Percentiles rank a stretch among this genome's conserved stretches.
These are phyloP conservation scores for Melocanna baccifera DNA, from an alignment of 176 grass and related monocot genomes.

Conservation along the genomic window DNA sequence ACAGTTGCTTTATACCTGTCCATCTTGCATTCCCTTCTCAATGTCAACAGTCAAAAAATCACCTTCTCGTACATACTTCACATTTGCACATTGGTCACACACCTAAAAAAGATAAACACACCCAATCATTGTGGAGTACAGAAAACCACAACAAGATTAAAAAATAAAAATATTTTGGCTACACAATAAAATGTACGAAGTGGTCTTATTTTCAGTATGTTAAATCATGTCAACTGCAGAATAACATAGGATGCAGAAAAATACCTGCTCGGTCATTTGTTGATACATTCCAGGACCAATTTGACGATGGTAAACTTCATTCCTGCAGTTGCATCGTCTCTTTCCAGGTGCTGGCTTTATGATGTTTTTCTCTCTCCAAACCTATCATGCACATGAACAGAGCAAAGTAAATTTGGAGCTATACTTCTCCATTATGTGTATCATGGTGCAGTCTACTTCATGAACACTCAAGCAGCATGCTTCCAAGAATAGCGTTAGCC, in stretches of 20 bases:
- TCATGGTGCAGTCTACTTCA: not conserved
- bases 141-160: not conserved
- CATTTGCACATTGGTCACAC: slow-evolving; percentile 95
- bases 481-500: not conserved
- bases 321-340: slow-evolving; percentile 88
- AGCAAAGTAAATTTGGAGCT: not conserved
- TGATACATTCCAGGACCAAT: slow-evolving; percentile 99
- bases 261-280: slow-evolving; percentile 95
- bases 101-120: slow-evolving; percentile 48
- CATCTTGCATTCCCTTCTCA: slow-evolving; percentile 99
- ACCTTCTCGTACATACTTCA: slow-evolving; percentile 92
- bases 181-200: not conserved
- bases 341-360: slow-evolving; percentile 94
- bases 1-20: slow-evolving; percentile 58
- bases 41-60: slow-evolving; percentile 95
- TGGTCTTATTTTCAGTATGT: not conserved
- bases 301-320: slow-evolving; percentile 97
- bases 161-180: not conserved
- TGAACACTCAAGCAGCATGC: not conserved
- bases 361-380: slow-evolving; percentile 97
- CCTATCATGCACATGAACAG: slow-evolving; percentile 39
- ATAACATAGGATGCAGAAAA: slow-evolving; percentile 7
- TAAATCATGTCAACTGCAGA: not conserved
- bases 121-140: not conserved
- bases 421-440: not conserved